phyloP scores from a whole-genome alignment of 192 early-diverging fungal genomes.

The Rhizophagus sp. region DNA sequence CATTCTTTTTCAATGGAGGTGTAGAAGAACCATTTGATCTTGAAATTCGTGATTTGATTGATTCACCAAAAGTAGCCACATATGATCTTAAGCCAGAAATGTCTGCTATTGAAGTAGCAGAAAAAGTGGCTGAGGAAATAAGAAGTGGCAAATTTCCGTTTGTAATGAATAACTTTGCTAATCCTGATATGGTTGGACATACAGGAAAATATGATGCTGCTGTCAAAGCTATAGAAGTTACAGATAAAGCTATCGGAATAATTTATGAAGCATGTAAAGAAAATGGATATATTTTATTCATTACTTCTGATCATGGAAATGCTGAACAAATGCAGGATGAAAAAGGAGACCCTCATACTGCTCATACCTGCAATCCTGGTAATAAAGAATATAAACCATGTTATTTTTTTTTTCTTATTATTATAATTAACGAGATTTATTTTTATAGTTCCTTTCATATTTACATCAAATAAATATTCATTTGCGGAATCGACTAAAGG shows the following conservation, averaged over 20 bases:
- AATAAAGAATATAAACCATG: not conserved
- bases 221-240: slow-evolving; percentile 87
- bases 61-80: slow-evolving; percentile 94
- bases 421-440: not conserved
- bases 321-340: slow-evolving; percentile 98
- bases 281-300: slow-evolving; percentile 86
- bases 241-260: slow-evolving; percentile 91
- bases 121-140: slow-evolving; percentile 87
- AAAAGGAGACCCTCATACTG: slow-evolving; percentile 87
- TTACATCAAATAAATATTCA: slow-evolving; percentile 63
- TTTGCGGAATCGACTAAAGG: slow-evolving; percentile 61
- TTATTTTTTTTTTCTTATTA: not conserved
- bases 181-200: slow-evolving; percentile 97
- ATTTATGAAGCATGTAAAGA: slow-evolving; percentile 92
- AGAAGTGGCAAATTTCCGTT: slow-evolving; percentile 80
- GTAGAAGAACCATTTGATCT: slow-evolving; percentile 84
- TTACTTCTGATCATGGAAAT: slow-evolving; percentile 99
- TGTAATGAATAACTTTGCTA: slow-evolving; percentile 99
- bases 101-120: slow-evolving; percentile 85
- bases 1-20: slow-evolving; percentile 99
- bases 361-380: slow-evolving; percentile 78
- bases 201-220: slow-evolving; percentile 95
- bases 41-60: slow-evolving; percentile 90
- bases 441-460: slow-evolving; percentile 86
- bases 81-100: slow-evolving; percentile 98